Evolutionary conservation across 2,329 filamentous ascomycete genomes (phyloP).

Genomic region (Emydomyces testavorans): DNA sequence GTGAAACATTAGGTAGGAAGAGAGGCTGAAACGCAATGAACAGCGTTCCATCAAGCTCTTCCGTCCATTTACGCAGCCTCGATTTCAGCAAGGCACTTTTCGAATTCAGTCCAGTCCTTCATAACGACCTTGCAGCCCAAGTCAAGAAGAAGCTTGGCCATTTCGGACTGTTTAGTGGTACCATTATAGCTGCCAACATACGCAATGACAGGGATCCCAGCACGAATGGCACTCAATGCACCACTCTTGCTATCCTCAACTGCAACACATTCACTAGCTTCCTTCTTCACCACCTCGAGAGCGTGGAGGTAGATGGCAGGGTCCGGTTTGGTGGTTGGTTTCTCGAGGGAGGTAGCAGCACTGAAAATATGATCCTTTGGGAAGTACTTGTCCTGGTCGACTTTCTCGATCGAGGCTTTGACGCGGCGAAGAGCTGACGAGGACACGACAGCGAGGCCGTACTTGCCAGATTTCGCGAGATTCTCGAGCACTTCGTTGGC

Average conservation of each 20-base stretch:
- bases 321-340: slow-evolving; percentile 82
- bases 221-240: slow-evolving; percentile 62
- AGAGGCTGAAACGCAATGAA: neutral
- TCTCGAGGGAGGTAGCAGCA: slow-evolving; percentile 64
- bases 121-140: slow-evolving; percentile 54
- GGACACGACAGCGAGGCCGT: slow-evolving; percentile 68
- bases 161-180: slow-evolving; percentile 50
- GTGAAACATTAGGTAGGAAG: neutral
- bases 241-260: slow-evolving; percentile 86
- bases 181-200: slow-evolving; percentile 70
- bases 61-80: slow-evolving; percentile 23
- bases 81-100: slow-evolving; percentile 33
- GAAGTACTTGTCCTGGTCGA: slow-evolving; percentile 71
- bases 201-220: slow-evolving; percentile 67
- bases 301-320: slow-evolving; percentile 78
- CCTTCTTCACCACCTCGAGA: slow-evolving; percentile 60
- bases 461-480: slow-evolving; percentile 51
- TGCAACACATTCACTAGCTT: slow-evolving; percentile 60
- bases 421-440: slow-evolving; percentile 70
- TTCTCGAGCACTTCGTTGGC: slow-evolving; percentile 56
- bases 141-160: slow-evolving; percentile 50
- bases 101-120: slow-evolving; percentile 39
- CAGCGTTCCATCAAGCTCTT: slow-evolving; percentile 1
- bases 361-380: slow-evolving; percentile 63
- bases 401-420: slow-evolving; percentile 64